Conservation (phyloP, 192 early-diverging fungal genomes). For the Chytriomyces sp. region DNA sequence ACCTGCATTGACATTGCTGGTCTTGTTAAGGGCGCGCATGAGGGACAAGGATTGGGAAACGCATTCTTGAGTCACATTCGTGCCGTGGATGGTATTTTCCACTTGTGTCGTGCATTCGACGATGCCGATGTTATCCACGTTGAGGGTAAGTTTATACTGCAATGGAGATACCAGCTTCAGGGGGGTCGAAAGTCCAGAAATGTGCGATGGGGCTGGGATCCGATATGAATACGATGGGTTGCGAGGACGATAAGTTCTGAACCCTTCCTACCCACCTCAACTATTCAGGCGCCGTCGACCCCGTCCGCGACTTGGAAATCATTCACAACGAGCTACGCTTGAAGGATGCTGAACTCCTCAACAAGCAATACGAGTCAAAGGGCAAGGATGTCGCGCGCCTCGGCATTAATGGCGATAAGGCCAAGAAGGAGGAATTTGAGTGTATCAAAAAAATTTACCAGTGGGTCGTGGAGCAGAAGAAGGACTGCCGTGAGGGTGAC, state of each 20-base stretch:
- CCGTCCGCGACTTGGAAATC: slow-evolving; percentile 88
- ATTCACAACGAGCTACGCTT: slow-evolving; percentile 94
- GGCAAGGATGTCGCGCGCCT: slow-evolving; percentile 68
- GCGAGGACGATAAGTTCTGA: no score
- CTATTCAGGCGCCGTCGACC: slow-evolving; percentile 68
- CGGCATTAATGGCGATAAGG: slow-evolving; percentile 83
- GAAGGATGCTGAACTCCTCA: slow-evolving; percentile 81
- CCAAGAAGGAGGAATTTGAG: slow-evolving; percentile 84
- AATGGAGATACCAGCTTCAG: no score
- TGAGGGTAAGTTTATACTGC: slow-evolving; percentile 44
- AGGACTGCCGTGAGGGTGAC: slow-evolving; percentile 84
- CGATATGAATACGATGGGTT: no score
- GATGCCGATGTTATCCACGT: slow-evolving; percentile 92
- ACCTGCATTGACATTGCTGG: slow-evolving; percentile 98
- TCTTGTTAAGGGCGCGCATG: slow-evolving; percentile 77
- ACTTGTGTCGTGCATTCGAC: slow-evolving; percentile 74
- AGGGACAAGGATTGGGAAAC: slow-evolving; percentile 74
- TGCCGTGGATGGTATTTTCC: slow-evolving; percentile 63
- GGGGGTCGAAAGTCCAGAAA: no score
- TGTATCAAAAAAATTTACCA: slow-evolving; percentile 75
- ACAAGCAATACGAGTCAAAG: slow-evolving; percentile 70
- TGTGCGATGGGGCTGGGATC: no score
- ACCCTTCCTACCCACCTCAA: no score
- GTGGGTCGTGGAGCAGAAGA: slow-evolving; percentile 72
- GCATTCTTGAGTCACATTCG: slow-evolving; percentile 91